Evolutionary conservation across 805 yeast species (phyloP).

Genomic region (Nakazawaea ernobii): DNA sequence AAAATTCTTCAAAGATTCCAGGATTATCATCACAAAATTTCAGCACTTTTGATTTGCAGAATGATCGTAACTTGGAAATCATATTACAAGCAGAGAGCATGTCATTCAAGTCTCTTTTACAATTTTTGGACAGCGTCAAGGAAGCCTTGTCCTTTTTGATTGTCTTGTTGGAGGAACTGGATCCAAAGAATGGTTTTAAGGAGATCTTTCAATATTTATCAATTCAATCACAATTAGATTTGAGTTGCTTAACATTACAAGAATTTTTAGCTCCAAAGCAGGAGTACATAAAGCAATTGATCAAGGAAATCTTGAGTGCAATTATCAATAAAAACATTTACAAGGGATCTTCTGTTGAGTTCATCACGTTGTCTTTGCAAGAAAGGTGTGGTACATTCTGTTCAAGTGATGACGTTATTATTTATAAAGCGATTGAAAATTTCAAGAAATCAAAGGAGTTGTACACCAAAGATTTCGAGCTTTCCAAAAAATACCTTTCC

Average conservation of each 20-base stretch:
- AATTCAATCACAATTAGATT: slow-evolving; percentile 58
- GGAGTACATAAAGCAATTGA: slow-evolving; percentile 49
- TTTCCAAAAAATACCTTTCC: slow-evolving; percentile 56
- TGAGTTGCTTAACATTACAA: slow-evolving; percentile 62
- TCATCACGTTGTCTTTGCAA: slow-evolving; percentile 80
- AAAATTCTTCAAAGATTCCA: slow-evolving; percentile 56
- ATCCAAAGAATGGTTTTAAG: slow-evolving; percentile 36
- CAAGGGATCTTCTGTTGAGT: slow-evolving; percentile 89
- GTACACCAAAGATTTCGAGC: slow-evolving; percentile 65
- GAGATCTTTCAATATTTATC: slow-evolving; percentile 69
- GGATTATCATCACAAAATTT: slow-evolving; percentile 55
- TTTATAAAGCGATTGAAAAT: slow-evolving; percentile 91
- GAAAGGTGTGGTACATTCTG: slow-evolving; percentile 94
- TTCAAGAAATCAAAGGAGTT: slow-evolving; percentile 79
- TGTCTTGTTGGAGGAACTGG: slow-evolving; percentile 72
- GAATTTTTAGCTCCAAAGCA: slow-evolving; percentile 72
- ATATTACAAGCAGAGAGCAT: slow-evolving; percentile 87
- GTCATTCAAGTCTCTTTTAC: slow-evolving; percentile 73
- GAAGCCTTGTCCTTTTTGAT: slow-evolving; percentile 88
- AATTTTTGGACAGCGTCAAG: slow-evolving; percentile 69
- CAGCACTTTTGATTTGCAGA: slow-evolving; percentile 40
- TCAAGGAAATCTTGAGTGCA: slow-evolving; percentile 83
- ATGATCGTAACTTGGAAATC: slow-evolving; percentile 46
- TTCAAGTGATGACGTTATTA: slow-evolving; percentile 86
- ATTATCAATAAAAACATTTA: slow-evolving; percentile 84